Evolutionary conservation across 352 stramenopile species (phyloP).

Genomic region (Phytophthora brassicae): DNA sequence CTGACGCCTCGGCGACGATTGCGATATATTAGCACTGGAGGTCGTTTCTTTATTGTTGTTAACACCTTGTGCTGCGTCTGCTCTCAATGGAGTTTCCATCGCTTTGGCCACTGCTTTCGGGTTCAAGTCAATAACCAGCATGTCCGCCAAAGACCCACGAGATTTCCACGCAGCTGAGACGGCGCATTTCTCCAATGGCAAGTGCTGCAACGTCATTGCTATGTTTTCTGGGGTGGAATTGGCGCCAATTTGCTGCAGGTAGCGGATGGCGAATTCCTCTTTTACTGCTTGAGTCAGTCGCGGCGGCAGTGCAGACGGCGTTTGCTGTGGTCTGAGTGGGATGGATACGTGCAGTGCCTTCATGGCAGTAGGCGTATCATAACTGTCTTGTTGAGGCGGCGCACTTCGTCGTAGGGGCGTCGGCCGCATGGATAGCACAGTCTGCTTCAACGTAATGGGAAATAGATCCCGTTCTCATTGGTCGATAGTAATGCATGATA

Average conservation of each 20-base stretch:
- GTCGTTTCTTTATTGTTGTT: no score
- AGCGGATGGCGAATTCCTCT: constrained; percentile 76
- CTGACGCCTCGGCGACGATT: constrained; percentile 1
- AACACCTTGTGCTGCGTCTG: not conserved
- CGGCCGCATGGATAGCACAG: constrained; percentile 11
- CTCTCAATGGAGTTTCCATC: constrained; percentile 9
- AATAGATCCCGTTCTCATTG: no score
- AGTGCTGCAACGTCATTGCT: constrained; percentile 54
- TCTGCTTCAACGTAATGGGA: constrained; percentile 27
- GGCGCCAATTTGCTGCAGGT: constrained; percentile 63
- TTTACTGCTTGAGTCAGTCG: constrained; percentile 49
- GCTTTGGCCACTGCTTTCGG: constrained; percentile 21
- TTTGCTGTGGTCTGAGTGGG: constrained; percentile 54
- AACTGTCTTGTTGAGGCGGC: not conserved
- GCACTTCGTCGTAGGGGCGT: constrained; percentile 5
- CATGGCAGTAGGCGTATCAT: constrained; percentile 40
- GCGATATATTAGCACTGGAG: no score
- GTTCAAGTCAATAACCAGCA: constrained; percentile 58
- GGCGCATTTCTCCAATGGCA: constrained; percentile 66
- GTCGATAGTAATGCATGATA: not conserved
- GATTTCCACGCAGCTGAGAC: constrained; percentile 62
- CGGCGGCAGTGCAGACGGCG: constrained; percentile 40
- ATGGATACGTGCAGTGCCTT: constrained; percentile 56
- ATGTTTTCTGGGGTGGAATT: constrained; percentile 55
- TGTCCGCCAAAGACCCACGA: constrained; percentile 51